Base-by-base conservation (phyloP, 345 rosid species). In the Euphorbia peplus region DNA sequence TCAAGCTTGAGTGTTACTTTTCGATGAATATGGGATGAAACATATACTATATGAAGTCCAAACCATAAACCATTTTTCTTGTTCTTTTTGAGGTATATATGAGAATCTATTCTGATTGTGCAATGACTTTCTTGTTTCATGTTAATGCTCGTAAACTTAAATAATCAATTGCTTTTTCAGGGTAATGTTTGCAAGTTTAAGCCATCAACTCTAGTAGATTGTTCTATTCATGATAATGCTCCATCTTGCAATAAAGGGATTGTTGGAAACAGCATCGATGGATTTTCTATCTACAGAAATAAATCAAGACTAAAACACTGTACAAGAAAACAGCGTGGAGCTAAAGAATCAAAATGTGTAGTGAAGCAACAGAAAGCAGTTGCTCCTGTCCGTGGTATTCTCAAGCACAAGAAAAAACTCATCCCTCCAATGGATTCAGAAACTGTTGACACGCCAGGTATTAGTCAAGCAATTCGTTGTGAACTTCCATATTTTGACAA, bases 381-480 rank as follows among this genome's bases (percentile, higher is more conserved):
- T 28, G 46, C 60, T 18, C 79, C 78, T 53, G 73, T 79, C 58
- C 87, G 75, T 39, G 67, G 85, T 64, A 88, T 77, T 67, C 83
- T 83, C 24, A 83, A 82, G 81, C 75, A 75, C 64, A 75, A 69
- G 22, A 25, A 60, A 46, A 81, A 77, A 54, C 35, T 39, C 60
- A 21, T 58, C 74, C 56, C 78, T 28, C 75, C 65, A 47, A 47
- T 81, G 73, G 78, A 64, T 37, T 59, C 79, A 39, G 12, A 50
- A n/a, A 50, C 29, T 51, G 44, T 75, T 55, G 74, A 62, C 46
- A n/a, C 48, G 28, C 67, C 39, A 64, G 74, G 30, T 70, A 64
- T 60, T 59, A 73, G 37, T 32, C 37, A 66, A 60, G 64, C 56
- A 18, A 76, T 61, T 62, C 19, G 64, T 60, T 73, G 69, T 53